Evolutionary conservation across 2,329 filamentous ascomycete genomes (phyloP).

Genomic region (Pseudocercospora macadamiae): DNA sequence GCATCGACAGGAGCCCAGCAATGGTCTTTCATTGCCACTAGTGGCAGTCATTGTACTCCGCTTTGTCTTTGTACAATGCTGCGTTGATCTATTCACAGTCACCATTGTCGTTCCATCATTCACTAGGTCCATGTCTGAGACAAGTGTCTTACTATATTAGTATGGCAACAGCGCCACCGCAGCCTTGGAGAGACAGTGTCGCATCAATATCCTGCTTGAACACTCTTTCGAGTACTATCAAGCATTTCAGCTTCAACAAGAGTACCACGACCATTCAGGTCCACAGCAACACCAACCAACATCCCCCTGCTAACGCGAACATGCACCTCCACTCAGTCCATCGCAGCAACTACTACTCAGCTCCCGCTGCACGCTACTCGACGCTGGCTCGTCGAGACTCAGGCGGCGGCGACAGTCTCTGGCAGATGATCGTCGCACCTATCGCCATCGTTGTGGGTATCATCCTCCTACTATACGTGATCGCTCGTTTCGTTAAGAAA

Average conservation of each 20-base stretch:
- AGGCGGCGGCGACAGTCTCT: slow-evolving; percentile 5
- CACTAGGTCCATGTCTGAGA: background rate
- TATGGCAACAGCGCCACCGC: background rate
- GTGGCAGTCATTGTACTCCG: no score
- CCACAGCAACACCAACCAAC: background rate
- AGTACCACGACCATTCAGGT: background rate
- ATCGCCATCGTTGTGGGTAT: background rate
- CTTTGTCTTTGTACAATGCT: no score
- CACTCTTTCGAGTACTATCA: background rate
- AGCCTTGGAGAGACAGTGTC: background rate
- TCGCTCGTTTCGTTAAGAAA: background rate
- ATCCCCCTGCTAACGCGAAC: background rate
- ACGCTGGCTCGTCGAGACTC: slow-evolving; percentile 16
- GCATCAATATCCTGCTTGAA: background rate
- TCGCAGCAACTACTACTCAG: slow-evolving; percentile 15
- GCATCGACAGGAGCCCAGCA: no score
- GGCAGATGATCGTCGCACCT: slow-evolving; percentile 9
- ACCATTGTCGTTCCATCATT: background rate
- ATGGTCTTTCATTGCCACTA: no score
- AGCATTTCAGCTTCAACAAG: background rate
- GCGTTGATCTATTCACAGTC: slow-evolving; percentile 1
- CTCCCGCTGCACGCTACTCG: background rate
- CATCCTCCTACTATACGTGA: background rate
- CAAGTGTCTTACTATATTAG: background rate
- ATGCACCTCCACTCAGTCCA: slow-evolving; percentile 19